Evolutionary conservation across 2,329 filamentous ascomycete species (phyloP).

Genomic region (Zasmidium cellare): DNA sequence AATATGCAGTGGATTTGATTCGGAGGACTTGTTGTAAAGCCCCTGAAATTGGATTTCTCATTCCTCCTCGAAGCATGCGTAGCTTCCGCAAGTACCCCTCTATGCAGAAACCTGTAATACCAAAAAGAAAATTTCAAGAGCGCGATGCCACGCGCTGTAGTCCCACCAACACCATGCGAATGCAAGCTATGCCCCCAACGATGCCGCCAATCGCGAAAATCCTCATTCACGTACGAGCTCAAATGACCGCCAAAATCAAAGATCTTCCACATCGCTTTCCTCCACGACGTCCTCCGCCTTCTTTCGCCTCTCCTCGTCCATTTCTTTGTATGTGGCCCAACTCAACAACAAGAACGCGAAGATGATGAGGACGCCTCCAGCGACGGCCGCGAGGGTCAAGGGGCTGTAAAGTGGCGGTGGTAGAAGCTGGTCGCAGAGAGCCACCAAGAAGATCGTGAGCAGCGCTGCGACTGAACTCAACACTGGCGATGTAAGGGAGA

Average conservation of each 20-base stretch:
- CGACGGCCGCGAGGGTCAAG: constrained; percentile 71
- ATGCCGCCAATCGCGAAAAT: too few relatives aligned
- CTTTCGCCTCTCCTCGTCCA: constrained; percentile 76
- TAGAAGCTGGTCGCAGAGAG: constrained; percentile 82
- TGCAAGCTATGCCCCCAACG: too few relatives aligned
- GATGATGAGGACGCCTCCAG: constrained; percentile 85
- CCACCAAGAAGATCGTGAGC: constrained; percentile 95
- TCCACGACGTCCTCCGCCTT: constrained; percentile 45
- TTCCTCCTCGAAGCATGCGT: too few relatives aligned
- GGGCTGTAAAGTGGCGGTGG: constrained; percentile 69
- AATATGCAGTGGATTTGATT: too few relatives aligned
- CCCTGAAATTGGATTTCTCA: too few relatives aligned
- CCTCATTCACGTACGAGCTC: too few relatives aligned
- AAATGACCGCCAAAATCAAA: background rate
- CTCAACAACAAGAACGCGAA: constrained; percentile 82
- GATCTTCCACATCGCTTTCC: constrained; percentile 46
- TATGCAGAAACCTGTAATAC: too few relatives aligned
- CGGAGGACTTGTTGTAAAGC: too few relatives aligned
- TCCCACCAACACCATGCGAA: too few relatives aligned
- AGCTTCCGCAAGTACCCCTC: too few relatives aligned
- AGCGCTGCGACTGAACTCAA: constrained; percentile 83
- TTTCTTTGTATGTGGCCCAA: constrained; percentile 91
- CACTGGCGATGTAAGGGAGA: constrained; percentile 89
- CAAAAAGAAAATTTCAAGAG: too few relatives aligned
- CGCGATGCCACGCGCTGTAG: too few relatives aligned